Evolutionary conservation across 805 yeast species (phyloP).

Genomic region (Kodamaea laetipori): DNA sequence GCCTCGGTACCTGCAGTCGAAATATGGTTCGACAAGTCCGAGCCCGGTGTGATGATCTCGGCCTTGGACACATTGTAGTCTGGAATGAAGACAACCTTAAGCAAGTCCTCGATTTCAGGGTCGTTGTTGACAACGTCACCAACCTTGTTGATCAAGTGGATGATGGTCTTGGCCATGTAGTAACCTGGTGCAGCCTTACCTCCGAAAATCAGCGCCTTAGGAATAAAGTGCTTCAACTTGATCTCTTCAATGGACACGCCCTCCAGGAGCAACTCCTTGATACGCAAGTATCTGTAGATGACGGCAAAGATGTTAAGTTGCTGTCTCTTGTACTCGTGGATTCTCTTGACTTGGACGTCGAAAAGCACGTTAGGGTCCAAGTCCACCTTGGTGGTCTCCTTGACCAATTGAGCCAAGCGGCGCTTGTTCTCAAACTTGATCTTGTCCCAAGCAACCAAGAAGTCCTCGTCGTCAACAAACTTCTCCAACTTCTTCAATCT

Average conservation of each 20-base stretch:
- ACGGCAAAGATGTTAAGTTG: slow-evolving; percentile 91
- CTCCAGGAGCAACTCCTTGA: slow-evolving; percentile 65
- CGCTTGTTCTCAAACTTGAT: slow-evolving; percentile 72
- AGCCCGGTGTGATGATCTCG: slow-evolving; percentile 85
- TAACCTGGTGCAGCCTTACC: slow-evolving; percentile 99
- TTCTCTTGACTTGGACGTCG: slow-evolving; percentile 92
- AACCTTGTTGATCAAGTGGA: slow-evolving; percentile 81
- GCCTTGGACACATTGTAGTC: slow-evolving; percentile 95
- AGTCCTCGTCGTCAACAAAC: slow-evolving; percentile 66
- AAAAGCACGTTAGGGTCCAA: slow-evolving; percentile 76
- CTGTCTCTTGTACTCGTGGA: slow-evolving; percentile 95
- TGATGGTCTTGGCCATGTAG: slow-evolving; percentile 90
- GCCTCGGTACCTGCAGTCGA: slow-evolving; percentile 98
- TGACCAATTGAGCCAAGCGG: slow-evolving; percentile 65
- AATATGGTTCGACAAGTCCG: slow-evolving; percentile 89
- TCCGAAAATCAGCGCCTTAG: slow-evolving; percentile 83
- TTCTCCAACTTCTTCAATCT: slow-evolving; percentile 66
- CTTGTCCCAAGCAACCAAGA: slow-evolving; percentile 68
- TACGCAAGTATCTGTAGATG: slow-evolving; percentile 75
- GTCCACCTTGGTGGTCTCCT: slow-evolving; percentile 61
- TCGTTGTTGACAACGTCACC: slow-evolving; percentile 81
- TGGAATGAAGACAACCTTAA: slow-evolving; percentile 86
- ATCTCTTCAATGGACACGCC: slow-evolving; percentile 42
- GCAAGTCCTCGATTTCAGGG: slow-evolving; percentile 66
- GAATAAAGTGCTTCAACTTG: slow-evolving; percentile 63